Conservation (phyloP, 257 asterid genomes). For the Oldenlandia corymbosa region DNA sequence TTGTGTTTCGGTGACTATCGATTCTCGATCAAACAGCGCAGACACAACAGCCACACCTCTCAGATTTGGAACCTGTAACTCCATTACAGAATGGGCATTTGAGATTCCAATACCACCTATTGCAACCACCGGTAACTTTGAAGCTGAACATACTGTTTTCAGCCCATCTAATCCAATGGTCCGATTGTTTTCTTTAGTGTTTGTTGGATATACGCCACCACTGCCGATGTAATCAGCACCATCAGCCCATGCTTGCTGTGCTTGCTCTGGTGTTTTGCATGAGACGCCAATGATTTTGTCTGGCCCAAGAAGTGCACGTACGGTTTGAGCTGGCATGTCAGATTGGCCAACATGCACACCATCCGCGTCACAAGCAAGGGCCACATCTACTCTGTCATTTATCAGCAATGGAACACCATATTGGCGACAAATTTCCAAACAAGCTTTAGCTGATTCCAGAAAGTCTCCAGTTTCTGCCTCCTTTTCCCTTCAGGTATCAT, state of each 20-base stretch:
- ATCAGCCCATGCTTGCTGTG: slow-evolving; percentile 64
- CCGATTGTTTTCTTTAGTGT: slow-evolving; percentile 66
- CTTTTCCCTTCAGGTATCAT: slow-evolving; percentile 55
- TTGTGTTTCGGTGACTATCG: slow-evolving; percentile 44
- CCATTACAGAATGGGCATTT: slow-evolving; percentile 58
- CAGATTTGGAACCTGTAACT: slow-evolving; percentile 44
- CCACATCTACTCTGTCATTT: slow-evolving; percentile 80
- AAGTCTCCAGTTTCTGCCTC: slow-evolving; percentile 70
- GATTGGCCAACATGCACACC: slow-evolving; percentile 94
- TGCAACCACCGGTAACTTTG: slow-evolving; percentile 88
- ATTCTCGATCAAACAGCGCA: slow-evolving; percentile 78
- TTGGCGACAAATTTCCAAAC: slow-evolving; percentile 52
- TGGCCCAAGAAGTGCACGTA: slow-evolving; percentile 79
- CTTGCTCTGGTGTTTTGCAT: slow-evolving; percentile 85
- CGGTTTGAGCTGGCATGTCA: slow-evolving; percentile 72
- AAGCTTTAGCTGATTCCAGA: slow-evolving; percentile 74
- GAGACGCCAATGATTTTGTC: slow-evolving; percentile 82
- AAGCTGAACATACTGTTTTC: slow-evolving; percentile 49
- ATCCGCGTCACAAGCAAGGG: slow-evolving; percentile 87
- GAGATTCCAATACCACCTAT: slow-evolving; percentile 82
- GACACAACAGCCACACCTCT: slow-evolving; percentile 93
- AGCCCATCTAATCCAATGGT: slow-evolving; percentile 76
- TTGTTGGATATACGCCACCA: slow-evolving; percentile 88
- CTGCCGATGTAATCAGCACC: slow-evolving; percentile 96
- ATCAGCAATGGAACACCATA: slow-evolving; percentile 66